Percentiles rank a stretch among this genome's conserved stretches.
Conservation (phyloP, 352 stramenopile species). For the Globisporangium middletonii region DNA sequence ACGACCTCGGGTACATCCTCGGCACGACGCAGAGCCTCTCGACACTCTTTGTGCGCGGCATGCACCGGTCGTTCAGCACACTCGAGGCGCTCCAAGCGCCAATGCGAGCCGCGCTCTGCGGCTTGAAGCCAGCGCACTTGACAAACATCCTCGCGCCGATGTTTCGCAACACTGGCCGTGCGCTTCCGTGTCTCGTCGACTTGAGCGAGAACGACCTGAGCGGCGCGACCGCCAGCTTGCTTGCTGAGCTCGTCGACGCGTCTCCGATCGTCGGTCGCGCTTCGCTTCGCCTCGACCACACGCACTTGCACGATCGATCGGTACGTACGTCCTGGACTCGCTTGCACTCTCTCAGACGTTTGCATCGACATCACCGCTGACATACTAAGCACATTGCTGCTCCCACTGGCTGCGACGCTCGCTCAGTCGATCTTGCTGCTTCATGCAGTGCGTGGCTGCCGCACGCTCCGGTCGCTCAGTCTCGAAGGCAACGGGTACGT, state of each 20-base stretch:
- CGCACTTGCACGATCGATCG: constrained; percentile 46
- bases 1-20: constrained; percentile 52
- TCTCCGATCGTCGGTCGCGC: constrained; percentile 30
- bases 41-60: constrained; percentile 55
- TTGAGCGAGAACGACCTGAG: constrained; percentile 75
- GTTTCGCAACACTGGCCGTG: constrained; percentile 51
- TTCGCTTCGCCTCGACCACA: constrained; percentile 52
- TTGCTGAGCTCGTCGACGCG: constrained; percentile 46
- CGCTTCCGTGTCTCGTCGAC: constrained; percentile 41
- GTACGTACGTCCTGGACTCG: constrained; percentile 20
- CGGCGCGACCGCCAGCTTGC: constrained; percentile 30
- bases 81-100: constrained; percentile 1
- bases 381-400: not conserved
- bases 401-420: not conserved
- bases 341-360: not conserved
- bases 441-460: constrained; percentile 47
- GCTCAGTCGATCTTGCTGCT: constrained; percentile 48
- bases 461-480: constrained; percentile 48
- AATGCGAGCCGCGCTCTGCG: constrained; percentile 19
- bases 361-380: not conserved
- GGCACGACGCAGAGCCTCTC: constrained; percentile 56
- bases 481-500: constrained; percentile 67
- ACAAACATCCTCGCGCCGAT: constrained; percentile 53
- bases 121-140: constrained; percentile 42
- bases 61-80: constrained; percentile 29